A percentile compares a stretch with the other conserved stretches of the same genome.
Conservation (phyloP, 768 basidiomycete species). For the Leccinum olivaceopallidum region DNA sequence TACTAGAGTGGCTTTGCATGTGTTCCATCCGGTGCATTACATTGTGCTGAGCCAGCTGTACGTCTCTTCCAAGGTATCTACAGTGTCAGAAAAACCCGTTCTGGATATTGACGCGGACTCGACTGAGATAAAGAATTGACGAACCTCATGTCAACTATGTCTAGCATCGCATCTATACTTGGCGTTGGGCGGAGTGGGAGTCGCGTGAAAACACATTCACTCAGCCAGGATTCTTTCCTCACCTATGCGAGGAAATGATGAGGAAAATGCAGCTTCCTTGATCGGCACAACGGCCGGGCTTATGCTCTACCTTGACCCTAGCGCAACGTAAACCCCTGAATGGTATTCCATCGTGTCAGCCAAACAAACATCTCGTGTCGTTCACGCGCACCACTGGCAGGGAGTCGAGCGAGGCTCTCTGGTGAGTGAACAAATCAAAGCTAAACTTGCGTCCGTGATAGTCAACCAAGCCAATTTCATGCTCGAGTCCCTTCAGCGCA, state of each 20-base stretch:
- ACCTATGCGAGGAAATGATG: slow-evolving; percentile 7
- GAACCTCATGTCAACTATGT: neutral
- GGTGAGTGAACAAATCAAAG: slow-evolving; percentile 80
- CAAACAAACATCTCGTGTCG: too few species aligned
- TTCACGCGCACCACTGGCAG: slow-evolving; percentile 24
- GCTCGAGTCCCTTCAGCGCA: neutral
- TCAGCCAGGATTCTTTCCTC: slow-evolving; percentile 29
- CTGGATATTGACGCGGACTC: neutral
- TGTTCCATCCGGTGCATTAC: too few species aligned
- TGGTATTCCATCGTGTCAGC: slow-evolving; percentile 2
- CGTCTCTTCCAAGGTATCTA: neutral
- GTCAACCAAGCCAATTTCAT: slow-evolving; percentile 45
- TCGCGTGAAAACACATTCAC: slow-evolving; percentile 6
- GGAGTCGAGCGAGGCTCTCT: slow-evolving; percentile 53
- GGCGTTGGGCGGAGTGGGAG: slow-evolving; percentile 25
- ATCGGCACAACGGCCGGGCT: neutral
- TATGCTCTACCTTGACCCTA: slow-evolving; percentile 32
- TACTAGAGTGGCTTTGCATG: too few species aligned
- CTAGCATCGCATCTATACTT: slow-evolving; percentile 10
- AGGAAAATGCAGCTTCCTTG: neutral
- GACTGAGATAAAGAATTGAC: neutral
- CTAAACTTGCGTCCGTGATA: slow-evolving; percentile 70
- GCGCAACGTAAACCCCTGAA: slow-evolving; percentile 27
- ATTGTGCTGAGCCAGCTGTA: neutral
- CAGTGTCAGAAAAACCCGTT: neutral